Evolutionary conservation across 1,139 yeast species (phyloP), one percentile per base, ranked within the genome.

Genomic region (Nakaseomyces sp.): DNA sequence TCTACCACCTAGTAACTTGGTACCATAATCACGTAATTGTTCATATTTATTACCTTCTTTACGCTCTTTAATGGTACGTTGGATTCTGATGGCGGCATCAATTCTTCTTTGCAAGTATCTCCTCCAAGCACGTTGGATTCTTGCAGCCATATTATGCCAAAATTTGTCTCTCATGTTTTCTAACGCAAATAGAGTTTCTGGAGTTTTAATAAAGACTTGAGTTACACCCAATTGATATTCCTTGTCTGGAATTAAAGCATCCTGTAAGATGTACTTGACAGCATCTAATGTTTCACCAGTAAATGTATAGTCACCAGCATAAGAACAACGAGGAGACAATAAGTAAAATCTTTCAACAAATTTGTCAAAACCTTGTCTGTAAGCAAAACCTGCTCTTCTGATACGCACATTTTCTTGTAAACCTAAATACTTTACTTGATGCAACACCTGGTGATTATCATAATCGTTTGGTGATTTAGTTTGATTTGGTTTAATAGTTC

Each of bases 241-340:
- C 7, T 79, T 61, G 1, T 70, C 57, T 4, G 96, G 96, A 47
- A 93, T 86, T 41, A 79, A 78, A 19, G 96, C 79, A 52, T 91
- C 88, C 41, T 69, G 70, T 58, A 93, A 70, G 51, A 93, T 91
- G 55, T 83, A 82, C 46, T 71, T 69, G 3, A 88, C 88, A 0
- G 97, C 98, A 26, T 84, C 74, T 43, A 78, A 70, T 43, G 86
- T 80, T 55, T 86, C 95, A 25, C 98, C 98, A 42, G 72, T 71
- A 96, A 96, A 93, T 43, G 87, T 89, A 60, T 85, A 93, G 54
- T 93, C 98, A 64, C 99, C 98, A 3, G 98, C 99, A 66, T 93
- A 93, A 5, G 97, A 93, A 31, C 97, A 89, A 53, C 80, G 77
- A 3, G 89, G 78, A 0, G 97, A 88, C 44, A 93, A 71, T 45